Conservation (phyloP, 1,284 basidiomycete species). For the Leccinum proliferum region DNA sequence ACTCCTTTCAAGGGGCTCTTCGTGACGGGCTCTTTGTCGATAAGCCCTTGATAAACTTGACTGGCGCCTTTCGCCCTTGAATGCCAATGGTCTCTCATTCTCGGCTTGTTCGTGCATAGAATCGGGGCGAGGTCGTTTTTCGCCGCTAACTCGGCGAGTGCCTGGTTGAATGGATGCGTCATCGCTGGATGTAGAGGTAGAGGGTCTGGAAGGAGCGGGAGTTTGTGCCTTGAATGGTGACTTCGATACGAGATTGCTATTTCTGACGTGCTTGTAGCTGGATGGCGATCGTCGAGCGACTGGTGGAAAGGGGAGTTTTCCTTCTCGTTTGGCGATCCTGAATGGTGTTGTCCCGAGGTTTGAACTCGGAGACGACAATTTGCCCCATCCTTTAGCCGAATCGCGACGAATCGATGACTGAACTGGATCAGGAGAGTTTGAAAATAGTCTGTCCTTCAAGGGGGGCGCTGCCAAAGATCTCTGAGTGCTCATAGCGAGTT, state of each 20-base stretch:
- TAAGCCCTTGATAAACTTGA: constrained; percentile 72
- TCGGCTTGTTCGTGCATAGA: constrained; percentile 67
- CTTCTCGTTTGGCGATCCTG: constrained; percentile 66
- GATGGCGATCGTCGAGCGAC: constrained; percentile 72
- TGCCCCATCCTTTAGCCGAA: constrained; percentile 50
- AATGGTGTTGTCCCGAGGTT: constrained; percentile 54
- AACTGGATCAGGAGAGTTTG: constrained; percentile 58
- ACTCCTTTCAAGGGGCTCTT: constrained; percentile 77
- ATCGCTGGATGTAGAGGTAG: constrained; percentile 19
- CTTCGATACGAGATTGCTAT: constrained; percentile 81
- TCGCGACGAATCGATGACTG: constrained; percentile 57
- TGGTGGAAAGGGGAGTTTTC: constrained; percentile 35
- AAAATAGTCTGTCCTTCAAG: constrained; percentile 47
- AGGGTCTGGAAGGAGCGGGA: constrained; percentile 41
- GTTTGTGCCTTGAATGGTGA: constrained; percentile 81
- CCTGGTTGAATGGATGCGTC: constrained; percentile 15
- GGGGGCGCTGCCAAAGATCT: constrained; percentile 11
- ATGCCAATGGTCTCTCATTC: constrained; percentile 61
- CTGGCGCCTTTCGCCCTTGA: constrained; percentile 71
- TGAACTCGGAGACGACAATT: constrained; percentile 34
- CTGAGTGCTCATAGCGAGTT: constrained; percentile 27
- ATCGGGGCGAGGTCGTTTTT: constrained; percentile 63
- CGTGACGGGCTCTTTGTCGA: constrained; percentile 73
- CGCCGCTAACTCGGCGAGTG: constrained; percentile 60
- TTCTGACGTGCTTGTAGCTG: constrained; percentile 78